Evolutionary conservation across 192 early-diverging fungal genomes (phyloP).

Genomic region (Coemansia sp.): DNA sequence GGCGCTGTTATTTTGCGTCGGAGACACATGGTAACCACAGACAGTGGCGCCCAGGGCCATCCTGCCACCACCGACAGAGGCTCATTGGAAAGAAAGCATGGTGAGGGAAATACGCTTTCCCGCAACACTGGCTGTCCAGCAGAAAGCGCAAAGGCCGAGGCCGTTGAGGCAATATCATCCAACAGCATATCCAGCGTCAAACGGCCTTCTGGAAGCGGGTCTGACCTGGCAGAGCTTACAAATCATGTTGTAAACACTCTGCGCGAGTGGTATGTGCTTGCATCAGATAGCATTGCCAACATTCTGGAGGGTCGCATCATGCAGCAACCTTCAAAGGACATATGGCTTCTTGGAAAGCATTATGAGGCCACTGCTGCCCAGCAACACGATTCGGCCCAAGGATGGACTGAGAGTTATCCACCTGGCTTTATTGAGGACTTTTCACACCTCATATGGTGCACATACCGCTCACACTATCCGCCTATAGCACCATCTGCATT

Average conservation of each 20-base stretch:
- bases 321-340: slow-evolving; percentile 32
- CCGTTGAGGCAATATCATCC: background rate
- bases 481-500: slow-evolving; percentile 74
- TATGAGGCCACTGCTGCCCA: slow-evolving; percentile 20
- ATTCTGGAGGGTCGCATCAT: slow-evolving; percentile 44
- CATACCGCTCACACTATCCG: slow-evolving; percentile 86
- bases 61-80: background rate
- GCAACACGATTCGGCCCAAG: background rate
- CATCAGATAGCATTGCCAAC: slow-evolving; percentile 45
- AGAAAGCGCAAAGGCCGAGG: background rate
- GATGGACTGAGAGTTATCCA: slow-evolving; percentile 30
- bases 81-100: background rate
- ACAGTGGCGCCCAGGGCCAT: background rate
- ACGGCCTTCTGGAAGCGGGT: background rate
- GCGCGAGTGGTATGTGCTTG: slow-evolving; percentile 52
- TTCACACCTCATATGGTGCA: slow-evolving; percentile 83
- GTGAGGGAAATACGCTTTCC: background rate
- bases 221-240: slow-evolving; percentile 18
- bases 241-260: slow-evolving; percentile 48
- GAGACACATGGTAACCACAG: slow-evolving; percentile 1
- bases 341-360: slow-evolving; percentile 53
- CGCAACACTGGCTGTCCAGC: background rate
- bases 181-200: background rate
- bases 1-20: background rate
- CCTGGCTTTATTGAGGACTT: slow-evolving; percentile 77